Base-by-base conservation (phyloP, 768 basidiomycete species). In the Hypholoma fasciculare region DNA sequence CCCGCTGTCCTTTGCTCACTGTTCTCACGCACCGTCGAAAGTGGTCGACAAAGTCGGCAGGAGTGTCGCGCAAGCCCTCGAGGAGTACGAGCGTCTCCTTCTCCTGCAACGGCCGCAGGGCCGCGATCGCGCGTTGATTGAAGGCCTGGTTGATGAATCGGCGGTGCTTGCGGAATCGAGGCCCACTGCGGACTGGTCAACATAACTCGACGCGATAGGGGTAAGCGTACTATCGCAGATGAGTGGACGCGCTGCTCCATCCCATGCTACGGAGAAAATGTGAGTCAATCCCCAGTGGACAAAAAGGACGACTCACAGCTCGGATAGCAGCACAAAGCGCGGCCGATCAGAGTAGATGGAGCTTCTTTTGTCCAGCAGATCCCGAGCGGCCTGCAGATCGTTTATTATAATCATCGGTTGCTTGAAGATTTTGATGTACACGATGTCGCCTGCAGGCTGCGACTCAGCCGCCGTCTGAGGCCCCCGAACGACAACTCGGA, bases 281-380 rank as follows among this genome's bases (percentile, higher is more conserved):
- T n/a, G 27, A 53, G 19, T 20, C 49, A 46, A 19, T 50, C 44
- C 34, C 40, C 36, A 34, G 46, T 47, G 38, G 27, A 47, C 12
- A 50, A n/a, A 37, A 27, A 46, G 38, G 58, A 37, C 49, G 16
- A 72, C 79, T 52, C 58, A 81, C 80, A 83, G 65, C 62, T 83
- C 80, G 44, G 75, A 74, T 53, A 79, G 69, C 47, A 82, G 64
- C 20, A 82, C 78, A 57, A 81, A 79, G 49, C 77, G 72, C 50
- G 79, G 81, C 34, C 79, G 75, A 67, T 82, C 76, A 13, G 83
- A 84, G 63, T 83, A 85, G 47, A 82, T 80, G n/a, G 76, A 64
- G 52, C 83, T 78, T 50, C 82, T 75, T 63, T 77, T 83, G 42
- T 84, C 83, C 26, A 87, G 71, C 19, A 87, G 68, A 52, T 79